Conservation (phyloP, 23 red algal genomes). For the Chondrus crispus region DNA sequence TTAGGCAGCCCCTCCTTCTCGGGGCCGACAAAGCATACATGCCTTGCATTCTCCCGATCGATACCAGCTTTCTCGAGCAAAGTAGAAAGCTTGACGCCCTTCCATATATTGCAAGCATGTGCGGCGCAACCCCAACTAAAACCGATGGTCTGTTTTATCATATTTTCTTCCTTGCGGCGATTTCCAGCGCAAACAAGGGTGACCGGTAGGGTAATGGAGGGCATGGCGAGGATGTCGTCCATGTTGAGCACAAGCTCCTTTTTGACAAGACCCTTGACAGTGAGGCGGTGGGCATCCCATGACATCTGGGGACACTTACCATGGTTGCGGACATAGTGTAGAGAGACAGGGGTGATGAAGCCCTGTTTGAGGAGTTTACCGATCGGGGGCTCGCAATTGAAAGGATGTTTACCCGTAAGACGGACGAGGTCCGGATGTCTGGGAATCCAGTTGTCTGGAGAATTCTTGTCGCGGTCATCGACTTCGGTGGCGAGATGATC, state of each 20-base stretch:
- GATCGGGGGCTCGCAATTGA: conserved; percentile 88
- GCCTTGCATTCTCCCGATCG: conserved; percentile 19
- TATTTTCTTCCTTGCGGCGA: conserved; percentile 92
- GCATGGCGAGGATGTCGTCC: conserved; percentile 49
- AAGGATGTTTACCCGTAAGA: conserved; percentile 90
- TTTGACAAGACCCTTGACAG: conserved; percentile 60
- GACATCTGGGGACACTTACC: conserved; percentile 55
- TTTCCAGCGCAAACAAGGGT: conserved; percentile 98
- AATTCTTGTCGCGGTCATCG: conserved; percentile 56
- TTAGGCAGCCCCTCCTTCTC: conserved; percentile 79
- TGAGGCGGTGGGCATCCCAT: conserved; percentile 57
- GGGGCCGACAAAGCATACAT: conserved; percentile 85
- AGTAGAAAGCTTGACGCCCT: conserved; percentile 65
- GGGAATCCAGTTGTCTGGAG: conserved; percentile 86
- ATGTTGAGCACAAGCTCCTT: conserved; percentile 47
- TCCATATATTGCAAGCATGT: conserved; percentile 82
- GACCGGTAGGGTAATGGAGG: conserved; percentile 70
- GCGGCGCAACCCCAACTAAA: conserved; percentile 88
- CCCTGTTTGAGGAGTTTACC: conserved; percentile 62
- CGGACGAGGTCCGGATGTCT: conserved; percentile 72
- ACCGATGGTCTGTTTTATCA: conserved; percentile 89
- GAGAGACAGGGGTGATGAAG: conserved; percentile 69
- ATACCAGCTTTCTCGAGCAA: conserved; percentile 60
- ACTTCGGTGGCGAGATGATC: conserved; percentile 42
- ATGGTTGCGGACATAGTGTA: conserved; percentile 94